phyloP scores from a whole-genome alignment of 768 basidiomycete species.

The Cystobasidium onofrii region DNA sequence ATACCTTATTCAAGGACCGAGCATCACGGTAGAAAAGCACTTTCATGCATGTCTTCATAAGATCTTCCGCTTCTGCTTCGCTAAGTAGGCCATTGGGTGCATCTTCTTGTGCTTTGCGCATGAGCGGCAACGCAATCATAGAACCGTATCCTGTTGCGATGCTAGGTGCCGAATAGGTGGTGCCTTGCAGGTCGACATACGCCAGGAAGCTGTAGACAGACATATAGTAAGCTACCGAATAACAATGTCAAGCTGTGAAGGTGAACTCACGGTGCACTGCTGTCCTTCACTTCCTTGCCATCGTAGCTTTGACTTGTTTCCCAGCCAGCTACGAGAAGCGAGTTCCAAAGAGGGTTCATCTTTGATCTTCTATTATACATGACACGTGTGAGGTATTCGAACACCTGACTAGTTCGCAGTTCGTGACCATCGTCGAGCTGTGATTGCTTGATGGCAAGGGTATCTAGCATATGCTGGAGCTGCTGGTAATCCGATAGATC shows the following conservation, averaged over 20 bases:
- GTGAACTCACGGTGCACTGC: slow-evolving; percentile 4
- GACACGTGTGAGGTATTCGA: slow-evolving; percentile 78
- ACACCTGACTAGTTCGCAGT: slow-evolving; percentile 79
- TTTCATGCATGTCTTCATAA: slow-evolving; percentile 77
- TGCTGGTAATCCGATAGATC: slow-evolving; percentile 98
- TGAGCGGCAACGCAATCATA: slow-evolving; percentile 83
- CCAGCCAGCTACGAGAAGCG: slow-evolving; percentile 81
- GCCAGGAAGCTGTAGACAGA: slow-evolving; percentile 67
- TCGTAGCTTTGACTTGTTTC: slow-evolving; percentile 70
- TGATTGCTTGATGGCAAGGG: slow-evolving; percentile 48
- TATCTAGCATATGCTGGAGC: slow-evolving; percentile 70
- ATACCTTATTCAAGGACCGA: slow-evolving; percentile 84
- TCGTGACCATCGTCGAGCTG: slow-evolving; percentile 63
- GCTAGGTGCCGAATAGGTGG: slow-evolving; percentile 85
- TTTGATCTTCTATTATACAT: slow-evolving; percentile 84
- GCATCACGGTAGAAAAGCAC: slow-evolving; percentile 96
- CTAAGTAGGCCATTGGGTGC: slow-evolving; percentile 54
- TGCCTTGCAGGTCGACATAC: slow-evolving; percentile 91
- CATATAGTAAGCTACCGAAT: neutral
- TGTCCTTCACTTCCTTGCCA: neutral
- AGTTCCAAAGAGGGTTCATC: slow-evolving; percentile 92
- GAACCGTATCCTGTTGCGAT: slow-evolving; percentile 91
- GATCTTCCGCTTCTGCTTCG: slow-evolving; percentile 66
- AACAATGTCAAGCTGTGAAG: neutral
- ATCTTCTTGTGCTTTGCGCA: slow-evolving; percentile 84